phyloP scores from a whole-genome alignment of 805 yeast species.

The Yamadazyma ubonensis region DNA sequence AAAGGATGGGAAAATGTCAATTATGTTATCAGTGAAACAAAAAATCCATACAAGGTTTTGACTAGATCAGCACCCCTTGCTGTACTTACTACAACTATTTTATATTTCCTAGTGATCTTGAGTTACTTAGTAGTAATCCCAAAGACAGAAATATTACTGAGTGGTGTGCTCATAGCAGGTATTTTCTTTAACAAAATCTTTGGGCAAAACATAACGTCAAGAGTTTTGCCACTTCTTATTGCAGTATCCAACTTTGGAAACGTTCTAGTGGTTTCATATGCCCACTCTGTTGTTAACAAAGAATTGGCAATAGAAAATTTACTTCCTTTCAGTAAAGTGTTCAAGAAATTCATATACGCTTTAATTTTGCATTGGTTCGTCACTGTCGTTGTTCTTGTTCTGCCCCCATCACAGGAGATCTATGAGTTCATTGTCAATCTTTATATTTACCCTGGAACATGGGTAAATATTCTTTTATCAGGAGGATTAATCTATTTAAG shows the following conservation, averaged over 20 bases:
- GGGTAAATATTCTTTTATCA: conserved; percentile 54
- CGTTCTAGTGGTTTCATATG: conserved; percentile 61
- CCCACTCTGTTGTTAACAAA: conserved; percentile 58
- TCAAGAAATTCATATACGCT: conserved; percentile 46
- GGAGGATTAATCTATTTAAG: conserved; percentile 55
- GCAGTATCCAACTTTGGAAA: conserved; percentile 64
- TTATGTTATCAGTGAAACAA: conserved; percentile 57
- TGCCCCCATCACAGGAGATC: conserved; percentile 64
- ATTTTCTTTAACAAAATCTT: conserved; percentile 56
- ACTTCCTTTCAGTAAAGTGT: conserved; percentile 50
- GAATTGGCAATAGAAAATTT: conserved; percentile 53
- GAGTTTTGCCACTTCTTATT: conserved; percentile 55
- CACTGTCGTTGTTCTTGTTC: conserved; percentile 51
- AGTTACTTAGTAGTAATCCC: conserved; percentile 59
- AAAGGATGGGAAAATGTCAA: conserved; percentile 74
- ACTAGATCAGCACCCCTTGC: conserved; percentile 63
- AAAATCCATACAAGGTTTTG: conserved; percentile 54
- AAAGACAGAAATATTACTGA: conserved; percentile 43
- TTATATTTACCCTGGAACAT: conserved; percentile 63
- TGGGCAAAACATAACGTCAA: conserved; percentile 51
- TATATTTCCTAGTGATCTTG: conserved; percentile 56
- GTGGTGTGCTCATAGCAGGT: conserved; percentile 67
- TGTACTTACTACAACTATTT: conserved; percentile 48
- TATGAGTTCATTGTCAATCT: conserved; percentile 63
- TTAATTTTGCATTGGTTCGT: conserved; percentile 55